These are phyloP conservation scores for Bathelium albidoporum DNA, from an alignment of 495 filamentous ascomycete genomes.

Conservation along the genomic window DNA sequence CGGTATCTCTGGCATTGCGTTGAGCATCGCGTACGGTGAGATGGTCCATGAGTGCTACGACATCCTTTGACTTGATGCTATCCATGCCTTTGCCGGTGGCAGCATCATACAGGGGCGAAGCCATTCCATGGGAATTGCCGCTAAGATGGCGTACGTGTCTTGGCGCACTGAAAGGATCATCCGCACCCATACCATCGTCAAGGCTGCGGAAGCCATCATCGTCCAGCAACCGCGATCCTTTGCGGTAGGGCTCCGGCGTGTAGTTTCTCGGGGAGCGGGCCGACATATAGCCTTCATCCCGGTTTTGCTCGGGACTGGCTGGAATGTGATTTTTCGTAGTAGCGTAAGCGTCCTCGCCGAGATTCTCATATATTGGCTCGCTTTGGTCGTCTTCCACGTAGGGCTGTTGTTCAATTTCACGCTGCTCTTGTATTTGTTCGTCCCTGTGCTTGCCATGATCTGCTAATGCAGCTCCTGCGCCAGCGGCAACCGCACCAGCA, in stretches of 20 bases:
- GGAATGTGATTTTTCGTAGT: slow-evolving; percentile 18
- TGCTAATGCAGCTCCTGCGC: slow-evolving; percentile 34
- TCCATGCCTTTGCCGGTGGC: slow-evolving; percentile 84
- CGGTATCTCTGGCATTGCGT: slow-evolving; percentile 90
- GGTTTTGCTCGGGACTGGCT: slow-evolving; percentile 40
- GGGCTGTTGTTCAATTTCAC: slow-evolving; percentile 36
- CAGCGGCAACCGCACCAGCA: slow-evolving; percentile 35
- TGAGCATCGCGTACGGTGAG: slow-evolving; percentile 95
- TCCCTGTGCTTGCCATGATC: slow-evolving; percentile 29
- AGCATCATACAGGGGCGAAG: slow-evolving; percentile 81
- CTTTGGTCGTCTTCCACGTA: slow-evolving; percentile 42
- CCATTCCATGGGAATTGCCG: slow-evolving; percentile 83
- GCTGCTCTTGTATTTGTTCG: slow-evolving; percentile 34
- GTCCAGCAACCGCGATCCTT: slow-evolving; percentile 49
- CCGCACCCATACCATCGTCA: slow-evolving; percentile 51
- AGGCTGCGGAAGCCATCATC: slow-evolving; percentile 30
- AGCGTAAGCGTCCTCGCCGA: slow-evolving; percentile 17
- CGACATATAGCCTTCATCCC: slow-evolving; percentile 88
- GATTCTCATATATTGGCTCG: slow-evolving; percentile 34
- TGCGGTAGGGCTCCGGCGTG: slow-evolving; percentile 27
- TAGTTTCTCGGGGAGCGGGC: slow-evolving; percentile 49
- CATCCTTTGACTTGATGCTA: slow-evolving; percentile 90
- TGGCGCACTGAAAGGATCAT: slow-evolving; percentile 44
- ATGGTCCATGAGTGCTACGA: slow-evolving; percentile 96
- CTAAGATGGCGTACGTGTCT: slow-evolving; percentile 65